These are phyloP conservation scores for Tylopilus rubrobrunneus DNA, from an alignment of 768 basidiomycete species.

Conservation along the genomic window DNA sequence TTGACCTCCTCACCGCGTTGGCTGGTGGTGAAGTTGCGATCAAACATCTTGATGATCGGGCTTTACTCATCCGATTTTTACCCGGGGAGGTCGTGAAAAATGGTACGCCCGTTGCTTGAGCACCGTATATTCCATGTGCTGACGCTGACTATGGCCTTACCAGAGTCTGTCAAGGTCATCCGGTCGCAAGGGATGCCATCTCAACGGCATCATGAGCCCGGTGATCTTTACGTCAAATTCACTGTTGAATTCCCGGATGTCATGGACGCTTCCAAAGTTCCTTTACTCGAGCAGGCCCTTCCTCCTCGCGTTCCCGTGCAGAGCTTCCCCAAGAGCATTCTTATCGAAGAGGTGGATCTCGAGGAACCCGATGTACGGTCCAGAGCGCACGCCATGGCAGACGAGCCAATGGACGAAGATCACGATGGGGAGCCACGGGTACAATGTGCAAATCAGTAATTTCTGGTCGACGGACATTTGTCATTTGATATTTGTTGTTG, in stretches of 20 bases:
- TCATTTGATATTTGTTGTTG: slow-evolving; percentile 13
- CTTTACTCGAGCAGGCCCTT: slow-evolving; percentile 78
- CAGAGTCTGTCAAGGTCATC: slow-evolving; percentile 88
- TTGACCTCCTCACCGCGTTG: slow-evolving; percentile 91
- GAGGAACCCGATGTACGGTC: slow-evolving; percentile 67
- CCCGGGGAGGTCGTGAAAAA: slow-evolving; percentile 93
- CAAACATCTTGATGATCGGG: slow-evolving; percentile 91
- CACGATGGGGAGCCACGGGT: slow-evolving; percentile 83
- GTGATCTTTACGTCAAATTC: slow-evolving; percentile 87
- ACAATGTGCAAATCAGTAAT: slow-evolving; percentile 90
- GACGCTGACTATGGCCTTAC: not conserved
- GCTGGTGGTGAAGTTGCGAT: slow-evolving; percentile 89
- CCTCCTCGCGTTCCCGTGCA: slow-evolving; percentile 69
- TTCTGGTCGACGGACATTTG: slow-evolving; percentile 13
- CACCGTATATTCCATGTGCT: not conserved
- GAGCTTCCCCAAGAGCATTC: slow-evolving; percentile 60
- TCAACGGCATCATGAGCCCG: slow-evolving; percentile 93
- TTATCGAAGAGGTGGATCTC: slow-evolving; percentile 81
- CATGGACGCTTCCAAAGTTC: slow-evolving; percentile 63
- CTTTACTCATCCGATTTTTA: slow-evolving; percentile 73
- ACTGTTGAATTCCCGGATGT: slow-evolving; percentile 85
- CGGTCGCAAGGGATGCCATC: slow-evolving; percentile 98
- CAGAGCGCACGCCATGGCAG: slow-evolving; percentile 46
- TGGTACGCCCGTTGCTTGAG: slow-evolving; percentile 49
- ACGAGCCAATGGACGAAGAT: slow-evolving; percentile 93